phyloP scores from a whole-genome alignment of 257 asterid species.

The Solanum chiquidenum region DNA sequence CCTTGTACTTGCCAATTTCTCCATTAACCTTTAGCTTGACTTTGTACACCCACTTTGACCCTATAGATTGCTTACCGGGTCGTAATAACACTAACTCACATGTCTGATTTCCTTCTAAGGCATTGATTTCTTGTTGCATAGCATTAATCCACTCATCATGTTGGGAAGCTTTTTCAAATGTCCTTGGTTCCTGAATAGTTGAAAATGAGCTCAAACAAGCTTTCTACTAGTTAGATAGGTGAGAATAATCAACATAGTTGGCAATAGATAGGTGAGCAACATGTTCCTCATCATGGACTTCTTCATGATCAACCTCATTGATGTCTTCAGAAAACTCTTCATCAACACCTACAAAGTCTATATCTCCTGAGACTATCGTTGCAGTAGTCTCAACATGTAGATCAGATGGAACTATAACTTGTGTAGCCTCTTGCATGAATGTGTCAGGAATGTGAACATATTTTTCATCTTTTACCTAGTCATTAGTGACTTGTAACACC shows the following conservation, averaged over 20 bases:
- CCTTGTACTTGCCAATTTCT: background rate
- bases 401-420: background rate
- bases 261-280: too few relatives aligned
- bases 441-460: background rate
- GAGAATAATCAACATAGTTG: background rate
- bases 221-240: background rate
- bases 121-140: too few relatives aligned
- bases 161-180: background rate
- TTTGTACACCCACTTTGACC: background rate
- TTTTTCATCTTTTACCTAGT: too few relatives aligned
- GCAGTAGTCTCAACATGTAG: background rate
- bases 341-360: background rate
- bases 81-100: background rate
- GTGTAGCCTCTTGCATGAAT: background rate
- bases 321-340: background rate
- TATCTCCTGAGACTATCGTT: background rate
- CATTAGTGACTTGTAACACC: background rate
- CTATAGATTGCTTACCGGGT: background rate
- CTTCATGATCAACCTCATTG: background rate
- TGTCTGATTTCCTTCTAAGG: background rate
- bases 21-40: background rate
- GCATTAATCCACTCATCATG: background rate
- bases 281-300: background rate
- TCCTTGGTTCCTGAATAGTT: background rate
- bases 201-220: too few relatives aligned